Base-by-base conservation (phyloP, 306 rosid genomes). In the Prunus fruticosa region DNA sequence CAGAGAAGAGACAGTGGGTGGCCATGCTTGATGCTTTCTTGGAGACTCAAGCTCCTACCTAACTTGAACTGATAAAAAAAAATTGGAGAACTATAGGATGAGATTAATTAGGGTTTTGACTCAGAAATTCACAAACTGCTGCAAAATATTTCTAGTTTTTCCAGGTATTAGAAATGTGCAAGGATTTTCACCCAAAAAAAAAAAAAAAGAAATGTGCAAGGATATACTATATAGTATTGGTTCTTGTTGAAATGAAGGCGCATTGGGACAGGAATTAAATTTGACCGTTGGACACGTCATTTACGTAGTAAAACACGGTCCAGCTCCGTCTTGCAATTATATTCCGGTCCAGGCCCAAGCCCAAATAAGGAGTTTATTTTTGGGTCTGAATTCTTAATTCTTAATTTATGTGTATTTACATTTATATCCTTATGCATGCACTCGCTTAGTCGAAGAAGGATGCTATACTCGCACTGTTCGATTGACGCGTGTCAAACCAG, bases 1-100 rank as follows among this genome's bases (percentile, higher is more conserved):
- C 67, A 52, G 73, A 71, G 57, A 72, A 63, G 76, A 74, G 25
- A 67, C 43, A 57, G 15, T 49, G 86, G 77, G 67, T 30, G 25
- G 80, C 84, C 85, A 83, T 87, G 49, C 67, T 80, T 78, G 82
- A 84, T 73, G 27, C 68, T 72, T 43, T 32, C 10, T 4, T 56
- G 63, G 69, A 50, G 23, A 43, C n/a, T 51, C 30, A 16, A n/a
- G 22, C 47, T 51, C 22, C 50, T 14, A 11, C 43, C 43, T 38
- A 11, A 30, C 64, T 2, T 4, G 10, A 8, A 65, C 62, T 49
- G 16, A 20, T 9, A 56, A 15, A 12, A 12, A 51, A 6, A 0
- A n/a, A 75, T 15, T 1, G 30, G 16, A 0, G 32, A 45, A 32
- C 1, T 25, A 9, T 0, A 56, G 30, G 30, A 43, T 23, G 11